Base-by-base conservation (phyloP, 108 stramenopile species). In the Cylindrotheca closterium region DNA sequence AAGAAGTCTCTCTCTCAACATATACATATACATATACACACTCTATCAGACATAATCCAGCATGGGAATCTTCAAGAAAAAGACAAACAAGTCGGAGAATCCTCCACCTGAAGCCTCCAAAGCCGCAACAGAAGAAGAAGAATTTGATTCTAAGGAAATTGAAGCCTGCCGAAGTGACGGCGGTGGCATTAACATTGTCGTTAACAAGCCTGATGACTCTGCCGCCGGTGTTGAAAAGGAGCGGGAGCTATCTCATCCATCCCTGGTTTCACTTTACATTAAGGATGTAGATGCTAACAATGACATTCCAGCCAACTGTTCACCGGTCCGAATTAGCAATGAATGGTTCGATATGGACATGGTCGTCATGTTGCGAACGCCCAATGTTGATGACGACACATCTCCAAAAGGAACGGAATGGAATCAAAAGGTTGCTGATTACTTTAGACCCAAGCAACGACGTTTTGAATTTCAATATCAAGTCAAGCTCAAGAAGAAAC, bases 391-490 rank as follows among this genome's bases (percentile, higher is more conserved):
- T 55, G 86, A 89, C 24, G 56, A 74, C 2, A 57, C 54, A n/a
- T 51, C 72, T 2, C 22, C 29, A 4, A 53, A 32, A 19, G 72
- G 73, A 2, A 60, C 30, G 18, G 49, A 34, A 19, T 69, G 68
- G 42, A 86, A 86, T 61, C 48, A 63, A 15, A 68, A 74, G n/a
- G 64, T 66, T 12, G 60, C 61, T 25, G 50, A 74, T 10, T 90
- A 90, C 50, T 77, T 97, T 47, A 31, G 78, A 17, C 79, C 71
- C 29, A 89, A 89, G 53, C 88, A 92, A 32, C 88, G 96, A 26
- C 78, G 91, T 30, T 97, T 97, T 58, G 96, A 97, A 74, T 91
- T 95, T 63, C 96, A 97, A 72, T 93, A 90, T 61, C 96, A 95
- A 68, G 63, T 92, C 30, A 78, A 77, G 60, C 61, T 96, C 49